Percentiles rank a stretch among this genome's conserved stretches.
Conservation (phyloP, 2,329 filamentous ascomycete genomes). For the Curvularia hawaiiensis region DNA sequence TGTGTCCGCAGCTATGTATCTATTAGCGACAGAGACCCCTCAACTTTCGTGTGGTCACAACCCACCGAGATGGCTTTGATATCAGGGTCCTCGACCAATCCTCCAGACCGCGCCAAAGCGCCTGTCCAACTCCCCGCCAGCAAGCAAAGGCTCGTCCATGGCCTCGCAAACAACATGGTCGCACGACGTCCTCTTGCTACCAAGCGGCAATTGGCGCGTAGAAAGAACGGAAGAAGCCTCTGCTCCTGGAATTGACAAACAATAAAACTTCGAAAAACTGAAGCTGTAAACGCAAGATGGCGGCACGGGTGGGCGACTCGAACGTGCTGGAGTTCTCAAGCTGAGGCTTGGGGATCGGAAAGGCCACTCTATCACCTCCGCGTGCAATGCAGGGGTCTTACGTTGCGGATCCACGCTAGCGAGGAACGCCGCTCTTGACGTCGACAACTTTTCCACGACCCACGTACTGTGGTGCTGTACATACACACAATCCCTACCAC, state of each 20-base stretch:
- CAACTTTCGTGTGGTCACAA: conserved; percentile 21
- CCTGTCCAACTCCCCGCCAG: conserved; percentile 44
- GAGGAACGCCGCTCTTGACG: conserved; percentile 33
- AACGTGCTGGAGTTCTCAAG: conserved; percentile 25
- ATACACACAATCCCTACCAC: neutral
- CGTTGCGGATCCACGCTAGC: conserved; percentile 22
- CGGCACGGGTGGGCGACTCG: conserved; percentile 33
- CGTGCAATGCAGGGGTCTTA: conserved; percentile 31
- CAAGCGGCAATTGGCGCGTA: conserved; percentile 10
- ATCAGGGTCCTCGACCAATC: conserved; percentile 50
- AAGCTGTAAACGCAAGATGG: conserved; percentile 34
- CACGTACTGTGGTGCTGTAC: neutral
- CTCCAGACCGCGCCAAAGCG: conserved; percentile 34
- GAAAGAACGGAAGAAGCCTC: conserved; percentile 38
- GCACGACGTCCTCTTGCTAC: conserved; percentile 20
- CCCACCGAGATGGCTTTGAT: conserved; percentile 70
- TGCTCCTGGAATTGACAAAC: conserved; percentile 32
- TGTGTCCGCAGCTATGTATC: conserved; percentile 77
- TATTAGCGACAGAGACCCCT: conserved; percentile 26
- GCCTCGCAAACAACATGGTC: conserved; percentile 43
- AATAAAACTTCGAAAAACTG: conserved; percentile 13
- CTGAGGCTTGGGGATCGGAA: conserved; percentile 15
- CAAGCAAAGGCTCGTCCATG: conserved; percentile 46
- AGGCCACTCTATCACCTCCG: conserved; percentile 31
- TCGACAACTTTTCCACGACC: conserved; percentile 33